These are phyloP conservation scores for Amylocarpus encephaloides DNA, from an alignment of 2,329 filamentous ascomycete species.

Conservation along the genomic window DNA sequence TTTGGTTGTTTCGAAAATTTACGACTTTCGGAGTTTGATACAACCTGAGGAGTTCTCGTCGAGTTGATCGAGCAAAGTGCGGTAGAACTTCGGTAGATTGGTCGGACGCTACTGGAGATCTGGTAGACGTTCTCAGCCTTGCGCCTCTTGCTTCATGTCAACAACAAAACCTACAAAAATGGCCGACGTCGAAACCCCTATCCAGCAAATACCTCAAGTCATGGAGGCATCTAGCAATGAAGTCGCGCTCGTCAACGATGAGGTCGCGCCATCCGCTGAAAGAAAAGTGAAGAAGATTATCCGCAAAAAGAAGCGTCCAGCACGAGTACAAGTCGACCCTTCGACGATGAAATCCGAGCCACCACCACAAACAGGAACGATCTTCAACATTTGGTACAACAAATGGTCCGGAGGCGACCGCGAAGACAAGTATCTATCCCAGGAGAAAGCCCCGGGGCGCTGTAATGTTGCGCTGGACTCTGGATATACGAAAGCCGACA, in stretches of 20 bases:
- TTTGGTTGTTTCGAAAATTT: too few species aligned
- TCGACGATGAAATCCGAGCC: conserved; percentile 76
- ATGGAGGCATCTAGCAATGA: conserved; percentile 18
- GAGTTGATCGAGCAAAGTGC: too few species aligned
- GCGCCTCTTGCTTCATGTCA: neutral
- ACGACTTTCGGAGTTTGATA: too few species aligned
- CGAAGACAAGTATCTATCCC: conserved; percentile 82
- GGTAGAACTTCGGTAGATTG: too few species aligned
- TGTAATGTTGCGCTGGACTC: conserved; percentile 79
- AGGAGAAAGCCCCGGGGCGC: conserved; percentile 74
- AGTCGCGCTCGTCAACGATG: conserved; percentile 25
- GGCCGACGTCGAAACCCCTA: conserved; percentile 1
- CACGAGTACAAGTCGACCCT: conserved; percentile 84
- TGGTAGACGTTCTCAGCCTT: too few species aligned
- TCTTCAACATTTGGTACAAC: conserved; percentile 99
- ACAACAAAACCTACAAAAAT: neutral
- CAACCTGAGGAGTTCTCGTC: too few species aligned
- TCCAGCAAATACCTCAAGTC: conserved; percentile 4
- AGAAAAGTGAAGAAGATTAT: conserved; percentile 83
- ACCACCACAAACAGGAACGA: conserved; percentile 85
- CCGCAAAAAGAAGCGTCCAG: conserved; percentile 82
- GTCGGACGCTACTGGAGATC: too few species aligned
- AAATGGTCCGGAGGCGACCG: conserved; percentile 96
- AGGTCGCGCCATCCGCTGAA: conserved; percentile 24
- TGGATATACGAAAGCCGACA: conserved; percentile 74